phyloP scores from a whole-genome alignment of 495 filamentous ascomycete genomes.

The Aspergillus leporis region DNA sequence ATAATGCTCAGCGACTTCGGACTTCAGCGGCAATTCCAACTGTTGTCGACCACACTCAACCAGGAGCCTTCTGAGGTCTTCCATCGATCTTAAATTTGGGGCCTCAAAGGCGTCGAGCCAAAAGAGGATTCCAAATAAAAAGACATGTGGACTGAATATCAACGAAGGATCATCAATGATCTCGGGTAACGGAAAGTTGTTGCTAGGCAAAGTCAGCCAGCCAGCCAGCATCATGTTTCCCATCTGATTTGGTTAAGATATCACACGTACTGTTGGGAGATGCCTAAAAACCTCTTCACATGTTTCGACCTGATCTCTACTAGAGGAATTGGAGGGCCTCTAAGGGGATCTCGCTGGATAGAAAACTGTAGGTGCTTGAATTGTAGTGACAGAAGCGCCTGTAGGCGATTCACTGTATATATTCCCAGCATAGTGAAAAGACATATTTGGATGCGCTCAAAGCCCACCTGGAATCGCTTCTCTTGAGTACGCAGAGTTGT shows the following conservation, averaged over 20 bases:
- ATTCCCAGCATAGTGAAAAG: constrained; percentile 18
- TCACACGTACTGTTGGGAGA: constrained; percentile 18
- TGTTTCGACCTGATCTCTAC: constrained; percentile 22
- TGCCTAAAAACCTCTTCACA: constrained; percentile 24
- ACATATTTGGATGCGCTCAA: constrained; percentile 23
- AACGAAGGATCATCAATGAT: constrained; percentile 30
- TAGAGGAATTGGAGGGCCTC: constrained; percentile 23
- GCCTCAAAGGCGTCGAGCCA: constrained; percentile 21
- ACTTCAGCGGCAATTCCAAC: constrained; percentile 23
- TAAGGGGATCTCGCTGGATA: constrained; percentile 21
- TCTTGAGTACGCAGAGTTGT: constrained; percentile 25
- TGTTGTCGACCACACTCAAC: constrained; percentile 19
- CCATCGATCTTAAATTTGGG: constrained; percentile 24
- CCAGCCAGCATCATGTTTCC: too few relatives aligned
- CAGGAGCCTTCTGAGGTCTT: constrained; percentile 20
- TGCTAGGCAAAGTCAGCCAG: constrained; percentile 10
- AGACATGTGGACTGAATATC: constrained; percentile 27
- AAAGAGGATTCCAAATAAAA: constrained; percentile 27
- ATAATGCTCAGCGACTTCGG: constrained; percentile 23
- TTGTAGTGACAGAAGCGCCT: constrained; percentile 23
- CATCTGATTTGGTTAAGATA: constrained; percentile 3
- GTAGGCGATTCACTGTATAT: constrained; percentile 24
- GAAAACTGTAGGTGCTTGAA: constrained; percentile 24
- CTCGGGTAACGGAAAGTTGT: constrained; percentile 27
- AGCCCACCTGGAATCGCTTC: constrained; percentile 26